phyloP scores from a whole-genome alignment of 2,329 filamentous ascomycete species.

The Ophiosphaerella korrae region DNA sequence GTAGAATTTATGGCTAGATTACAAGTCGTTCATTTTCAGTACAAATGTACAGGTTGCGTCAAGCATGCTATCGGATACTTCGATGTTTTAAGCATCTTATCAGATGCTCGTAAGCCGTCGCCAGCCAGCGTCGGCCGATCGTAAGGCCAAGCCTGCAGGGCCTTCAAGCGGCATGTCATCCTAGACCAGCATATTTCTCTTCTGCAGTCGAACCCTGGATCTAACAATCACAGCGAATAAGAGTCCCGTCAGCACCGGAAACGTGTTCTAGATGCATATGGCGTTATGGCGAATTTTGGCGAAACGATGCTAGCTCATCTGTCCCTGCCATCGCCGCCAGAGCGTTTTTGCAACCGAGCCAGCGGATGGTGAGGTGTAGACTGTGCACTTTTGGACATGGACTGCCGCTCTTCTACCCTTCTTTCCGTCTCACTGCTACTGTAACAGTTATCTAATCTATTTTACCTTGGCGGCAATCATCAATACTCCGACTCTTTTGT shows the following conservation, averaged over 20 bases:
- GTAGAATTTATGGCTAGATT: too few species aligned
- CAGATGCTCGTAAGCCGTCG: background rate
- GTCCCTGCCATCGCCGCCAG: conserved; percentile 31
- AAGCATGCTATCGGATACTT: too few species aligned
- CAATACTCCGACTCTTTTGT: background rate
- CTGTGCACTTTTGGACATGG: conserved; percentile 23
- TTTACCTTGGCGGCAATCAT: background rate
- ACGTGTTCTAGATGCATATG: conserved; percentile 27
- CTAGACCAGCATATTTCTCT: background rate
- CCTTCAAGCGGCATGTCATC: conserved; percentile 1
- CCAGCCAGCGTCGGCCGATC: background rate
- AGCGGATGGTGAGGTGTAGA: conserved; percentile 29
- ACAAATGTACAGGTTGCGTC: too few species aligned
- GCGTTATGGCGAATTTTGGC: conserved; percentile 18
- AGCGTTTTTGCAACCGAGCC: conserved; percentile 18
- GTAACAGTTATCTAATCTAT: background rate
- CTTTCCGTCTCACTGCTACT: background rate
- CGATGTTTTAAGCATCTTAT: background rate
- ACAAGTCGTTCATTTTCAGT: too few species aligned
- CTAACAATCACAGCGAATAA: conserved; percentile 12
- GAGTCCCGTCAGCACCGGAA: conserved; percentile 2
- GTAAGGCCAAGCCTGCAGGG: conserved; percentile 4
- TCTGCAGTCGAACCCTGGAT: conserved; percentile 7
- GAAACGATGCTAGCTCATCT: conserved; percentile 28
- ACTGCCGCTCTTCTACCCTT: background rate